Base-by-base conservation (phyloP, 495 filamentous ascomycete species). In the Penicillium psychrofluorescens region DNA sequence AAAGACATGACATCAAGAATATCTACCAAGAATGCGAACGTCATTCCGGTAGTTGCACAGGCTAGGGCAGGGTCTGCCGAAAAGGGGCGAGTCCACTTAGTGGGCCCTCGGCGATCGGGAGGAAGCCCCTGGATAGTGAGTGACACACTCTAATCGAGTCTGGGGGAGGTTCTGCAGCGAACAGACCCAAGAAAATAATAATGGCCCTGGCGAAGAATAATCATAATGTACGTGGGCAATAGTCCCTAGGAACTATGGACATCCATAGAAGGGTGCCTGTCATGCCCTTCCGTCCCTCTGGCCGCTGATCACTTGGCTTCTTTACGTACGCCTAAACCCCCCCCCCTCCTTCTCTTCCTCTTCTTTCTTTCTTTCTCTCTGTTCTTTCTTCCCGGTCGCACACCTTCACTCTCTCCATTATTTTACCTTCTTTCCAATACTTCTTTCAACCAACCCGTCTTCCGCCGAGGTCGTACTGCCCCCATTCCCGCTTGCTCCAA, bases 21-120 rank as follows among this genome's bases (percentile, higher is more conserved):
- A 22, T 22, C 2, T 4, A 22, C 4, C 22, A 22, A 22, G 22
- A 22, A 22, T 22, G 22, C 22, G 22, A 22, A 22, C 22, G 22
- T 22, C 22, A 22, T 22, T 22, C 22, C 22, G 22, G 22, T 0
- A 22, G 4, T 22, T 6, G 22, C 4, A 22, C 4, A 22, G 22
- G 22, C 22, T 22, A 22, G 22, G 22, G 22, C 22, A 22, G 4
- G 22, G 22, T 22, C 22, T 22, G 22, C 22, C 22, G 22, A 22
- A 22, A 22, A 22, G 22, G 22, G 22, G 22, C 22, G 4, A 22
- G 22, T 22, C 4, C 22, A 22, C 22, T 22, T 39, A 29, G 49
- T 54, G 51, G 51, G 48, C 38, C 40, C 48, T 29, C 39, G 44
- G 44, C 46, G 51, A 54, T 54, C 44, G 44, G 34, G 37, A 35